A percentile compares a stretch with the other conserved stretches of the same genome.
Conservation (phyloP, 805 yeast genomes). For the Teunomyces kruisii region DNA sequence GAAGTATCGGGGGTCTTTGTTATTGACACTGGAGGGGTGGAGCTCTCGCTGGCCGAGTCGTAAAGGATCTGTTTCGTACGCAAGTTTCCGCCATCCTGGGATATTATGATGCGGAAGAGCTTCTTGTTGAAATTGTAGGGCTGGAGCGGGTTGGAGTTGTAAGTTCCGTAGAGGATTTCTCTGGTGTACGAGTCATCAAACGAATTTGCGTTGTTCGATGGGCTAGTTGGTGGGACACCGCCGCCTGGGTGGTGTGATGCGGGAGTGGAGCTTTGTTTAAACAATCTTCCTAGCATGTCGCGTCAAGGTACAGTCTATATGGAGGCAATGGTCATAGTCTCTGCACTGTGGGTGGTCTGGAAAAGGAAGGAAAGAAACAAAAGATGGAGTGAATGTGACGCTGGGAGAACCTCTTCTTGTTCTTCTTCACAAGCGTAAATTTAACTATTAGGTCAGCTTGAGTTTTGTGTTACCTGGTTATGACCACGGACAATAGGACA, state of each 20-base stretch:
- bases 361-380: background rate
- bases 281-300: slow-evolving; percentile 15
- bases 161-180: slow-evolving; percentile 47
- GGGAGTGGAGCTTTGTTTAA: slow-evolving; percentile 10
- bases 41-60: slow-evolving; percentile 39
- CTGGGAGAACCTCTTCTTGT: too few relatives aligned
- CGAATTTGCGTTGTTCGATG: slow-evolving; percentile 18
- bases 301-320: too few relatives aligned
- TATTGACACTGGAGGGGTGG: background rate
- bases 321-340: too few relatives aligned
- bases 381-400: background rate
- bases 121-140: slow-evolving; percentile 27
- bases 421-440: too few relatives aligned
- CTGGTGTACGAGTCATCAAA: slow-evolving; percentile 47
- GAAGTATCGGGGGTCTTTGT: slow-evolving; percentile 1
- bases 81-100: slow-evolving; percentile 52
- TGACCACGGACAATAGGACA: background rate
- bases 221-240: slow-evolving; percentile 1
- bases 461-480: too few relatives aligned
- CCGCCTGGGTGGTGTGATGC: background rate
- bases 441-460: too few relatives aligned
- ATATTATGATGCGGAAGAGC: slow-evolving; percentile 43
- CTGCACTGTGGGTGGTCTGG: background rate
- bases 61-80: slow-evolving; percentile 48
- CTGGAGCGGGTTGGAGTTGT: slow-evolving; percentile 24